Base-by-base conservation (phyloP, 257 asterid species). In the Agastache rugosa region DNA sequence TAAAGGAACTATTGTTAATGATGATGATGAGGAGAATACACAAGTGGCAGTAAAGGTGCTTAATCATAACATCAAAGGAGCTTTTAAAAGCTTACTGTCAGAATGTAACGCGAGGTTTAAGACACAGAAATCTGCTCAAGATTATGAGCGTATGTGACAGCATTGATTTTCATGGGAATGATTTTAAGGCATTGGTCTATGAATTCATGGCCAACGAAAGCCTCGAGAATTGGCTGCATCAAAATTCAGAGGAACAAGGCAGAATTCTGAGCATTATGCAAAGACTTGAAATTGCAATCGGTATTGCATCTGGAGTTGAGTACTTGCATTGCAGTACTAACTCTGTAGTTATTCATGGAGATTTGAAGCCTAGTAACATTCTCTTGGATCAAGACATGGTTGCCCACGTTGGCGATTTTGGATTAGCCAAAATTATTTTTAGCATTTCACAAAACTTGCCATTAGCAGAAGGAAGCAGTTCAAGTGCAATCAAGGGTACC, bases 321-420 rank as follows among this genome's bases (percentile, higher is more conserved):
- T 65, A 65, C n/a, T 47, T 65, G 19, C 71, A 65, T 54, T 11
- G 31, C 14, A 53, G 82, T 11, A 74, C 71, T 11, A 69, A 70
- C 19, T 22, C 56, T 0, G 11, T 63, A 0, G 10, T 79, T 47
- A 79, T 64, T 20, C 84, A 83, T 66, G 88, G 67, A 34, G 67
- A 61, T 34, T 31, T 61, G 67, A 61, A 61, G 25, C 15, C 67
- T 0, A 34, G 25, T 1, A 61, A 61, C 25, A 61, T 61, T 61
- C 27, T 61, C 0, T 31, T 61, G 67, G 67, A 61, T 34, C 7
- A 61, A 31, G 67, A n/a, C 25, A 61, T 61, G 67, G 45, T 61
- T 1, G 45, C 67, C 23, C 44, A 61, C 44, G 67, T 61, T 1
- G 67, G 44, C 3, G 44, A 39, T 39, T 39, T 39, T 0, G 44